phyloP scores from a whole-genome alignment of 2,329 filamentous ascomycete species.

The Arthroderma sp. region DNA sequence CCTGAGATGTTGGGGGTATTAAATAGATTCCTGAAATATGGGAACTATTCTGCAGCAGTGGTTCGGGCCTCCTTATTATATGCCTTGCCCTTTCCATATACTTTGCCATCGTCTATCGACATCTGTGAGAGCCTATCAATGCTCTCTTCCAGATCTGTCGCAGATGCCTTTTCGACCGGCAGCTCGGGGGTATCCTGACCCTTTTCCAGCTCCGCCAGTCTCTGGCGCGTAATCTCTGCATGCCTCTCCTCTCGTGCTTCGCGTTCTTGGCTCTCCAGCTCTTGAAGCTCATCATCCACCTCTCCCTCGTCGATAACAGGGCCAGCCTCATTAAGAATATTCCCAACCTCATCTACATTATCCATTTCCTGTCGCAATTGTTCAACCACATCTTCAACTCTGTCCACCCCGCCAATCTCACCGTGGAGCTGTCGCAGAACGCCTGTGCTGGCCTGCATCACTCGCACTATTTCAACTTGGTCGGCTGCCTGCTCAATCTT shows the following conservation, averaged over 20 bases:
- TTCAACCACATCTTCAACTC: constrained; percentile 64
- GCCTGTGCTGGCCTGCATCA: constrained; percentile 65
- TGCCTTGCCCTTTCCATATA: background rate
- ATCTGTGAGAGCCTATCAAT: constrained; percentile 28
- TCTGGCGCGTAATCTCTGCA: constrained; percentile 35
- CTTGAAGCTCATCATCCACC: constrained; percentile 76
- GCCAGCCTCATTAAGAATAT: constrained; percentile 55
- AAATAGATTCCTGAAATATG: background rate
- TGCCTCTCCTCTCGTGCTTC: constrained; percentile 36
- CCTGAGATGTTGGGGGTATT: too few species aligned
- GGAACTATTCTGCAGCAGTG: background rate
- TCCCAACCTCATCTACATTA: constrained; percentile 68
- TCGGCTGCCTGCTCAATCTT: constrained; percentile 76
- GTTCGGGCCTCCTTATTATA: background rate
- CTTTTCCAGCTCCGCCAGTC: constrained; percentile 37
- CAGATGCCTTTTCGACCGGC: constrained; percentile 20
- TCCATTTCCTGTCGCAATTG: constrained; percentile 66
- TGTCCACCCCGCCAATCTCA: constrained; percentile 62
- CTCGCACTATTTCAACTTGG: constrained; percentile 68
- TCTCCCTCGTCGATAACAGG: constrained; percentile 60
- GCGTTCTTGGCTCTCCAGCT: constrained; percentile 50
- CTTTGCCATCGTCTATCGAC: constrained; percentile 24
- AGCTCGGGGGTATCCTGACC: constrained; percentile 26
- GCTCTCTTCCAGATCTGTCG: constrained; percentile 24
- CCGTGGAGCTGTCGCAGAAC: constrained; percentile 62